These are phyloP conservation scores for Raddia guianensis DNA, from an alignment of 176 grass and related monocot species.

Conservation along the genomic window DNA sequence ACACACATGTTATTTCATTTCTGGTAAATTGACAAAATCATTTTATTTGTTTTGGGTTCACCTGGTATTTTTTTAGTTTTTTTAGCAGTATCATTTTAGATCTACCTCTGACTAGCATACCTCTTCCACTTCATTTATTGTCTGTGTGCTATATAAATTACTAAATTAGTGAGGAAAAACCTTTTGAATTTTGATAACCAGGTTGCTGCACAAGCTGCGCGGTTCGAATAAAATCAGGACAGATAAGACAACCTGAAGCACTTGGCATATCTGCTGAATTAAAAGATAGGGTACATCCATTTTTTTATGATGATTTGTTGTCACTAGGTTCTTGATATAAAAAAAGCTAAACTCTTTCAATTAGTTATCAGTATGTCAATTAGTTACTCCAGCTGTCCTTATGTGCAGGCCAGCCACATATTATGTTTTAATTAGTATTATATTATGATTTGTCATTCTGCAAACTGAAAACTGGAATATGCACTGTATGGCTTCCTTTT, in stretches of 20 bases:
- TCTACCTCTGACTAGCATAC: not conserved
- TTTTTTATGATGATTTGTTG: not conserved
- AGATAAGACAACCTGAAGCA: slow-evolving; percentile 78
- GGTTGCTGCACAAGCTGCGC: slow-evolving; percentile 85
- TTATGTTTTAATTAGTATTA: not conserved
- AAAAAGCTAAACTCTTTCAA: not conserved
- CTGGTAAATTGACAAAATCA: not conserved
- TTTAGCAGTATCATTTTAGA: too few relatives aligned
- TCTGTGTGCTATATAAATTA: not conserved
- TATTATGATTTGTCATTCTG: not conserved
- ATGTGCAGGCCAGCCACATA: not conserved
- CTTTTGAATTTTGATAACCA: slow-evolving; percentile 37
- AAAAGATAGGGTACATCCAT: slow-evolving; percentile 56
- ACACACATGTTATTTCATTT: not conserved
- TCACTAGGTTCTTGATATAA: not conserved
- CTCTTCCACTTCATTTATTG: not conserved
- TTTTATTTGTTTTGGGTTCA: not conserved
- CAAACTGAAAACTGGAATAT: slow-evolving; percentile 10
- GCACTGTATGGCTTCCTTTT: slow-evolving; percentile 32
- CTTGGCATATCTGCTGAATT: slow-evolving; percentile 90
- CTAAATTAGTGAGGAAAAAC: not conserved
- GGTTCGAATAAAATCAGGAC: slow-evolving; percentile 80
- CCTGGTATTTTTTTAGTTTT: not conserved
- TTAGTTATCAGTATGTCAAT: not conserved
- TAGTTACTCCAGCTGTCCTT: not conserved